A percentile compares a stretch with the other conserved stretches of the same genome.
These are phyloP conservation scores for Zopfia rhizophila DNA, from an alignment of 2,329 filamentous ascomycete genomes.

Conservation along the genomic window DNA sequence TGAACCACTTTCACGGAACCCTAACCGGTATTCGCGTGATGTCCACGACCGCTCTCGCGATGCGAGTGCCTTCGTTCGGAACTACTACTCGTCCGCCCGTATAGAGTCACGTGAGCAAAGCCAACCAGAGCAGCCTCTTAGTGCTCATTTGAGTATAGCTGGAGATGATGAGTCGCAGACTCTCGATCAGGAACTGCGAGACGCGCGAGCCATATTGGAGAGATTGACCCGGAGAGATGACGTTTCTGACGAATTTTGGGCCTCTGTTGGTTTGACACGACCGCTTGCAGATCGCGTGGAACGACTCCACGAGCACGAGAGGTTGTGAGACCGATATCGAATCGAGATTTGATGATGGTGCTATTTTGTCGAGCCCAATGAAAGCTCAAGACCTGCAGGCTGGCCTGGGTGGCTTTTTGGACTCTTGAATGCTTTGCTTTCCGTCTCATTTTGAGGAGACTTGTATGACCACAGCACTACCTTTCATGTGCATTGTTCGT, in stretches of 20 bases:
- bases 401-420: too few species aligned
- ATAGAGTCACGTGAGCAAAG: not conserved
- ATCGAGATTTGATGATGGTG: too few species aligned
- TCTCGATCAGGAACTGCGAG: slow-evolving; percentile 60
- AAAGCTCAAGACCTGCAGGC: slow-evolving; percentile 18
- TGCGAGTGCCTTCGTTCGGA: slow-evolving; percentile 40
- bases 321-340: slow-evolving; percentile 31
- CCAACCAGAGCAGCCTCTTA: slow-evolving; percentile 13
- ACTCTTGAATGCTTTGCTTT: too few species aligned
- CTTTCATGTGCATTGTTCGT: too few species aligned
- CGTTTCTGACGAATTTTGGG: slow-evolving; percentile 86
- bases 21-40: slow-evolving; percentile 38
- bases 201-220: slow-evolving; percentile 78
- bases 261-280: slow-evolving; percentile 54
- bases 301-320: slow-evolving; percentile 45
- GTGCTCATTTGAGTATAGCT: slow-evolving; percentile 30
- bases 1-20: slow-evolving; percentile 40
- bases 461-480: too few species aligned
- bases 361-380: slow-evolving; percentile 6
- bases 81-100: slow-evolving; percentile 31
- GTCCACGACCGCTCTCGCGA: slow-evolving; percentile 40
- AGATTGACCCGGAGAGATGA: slow-evolving; percentile 76
- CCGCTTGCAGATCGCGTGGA: slow-evolving; percentile 47
- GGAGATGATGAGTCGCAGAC: slow-evolving; percentile 17
- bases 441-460: too few species aligned